Evolutionary conservation across 2,329 filamentous ascomycete genomes (phyloP).

Genomic region (Cladosporium oxysporum): DNA sequence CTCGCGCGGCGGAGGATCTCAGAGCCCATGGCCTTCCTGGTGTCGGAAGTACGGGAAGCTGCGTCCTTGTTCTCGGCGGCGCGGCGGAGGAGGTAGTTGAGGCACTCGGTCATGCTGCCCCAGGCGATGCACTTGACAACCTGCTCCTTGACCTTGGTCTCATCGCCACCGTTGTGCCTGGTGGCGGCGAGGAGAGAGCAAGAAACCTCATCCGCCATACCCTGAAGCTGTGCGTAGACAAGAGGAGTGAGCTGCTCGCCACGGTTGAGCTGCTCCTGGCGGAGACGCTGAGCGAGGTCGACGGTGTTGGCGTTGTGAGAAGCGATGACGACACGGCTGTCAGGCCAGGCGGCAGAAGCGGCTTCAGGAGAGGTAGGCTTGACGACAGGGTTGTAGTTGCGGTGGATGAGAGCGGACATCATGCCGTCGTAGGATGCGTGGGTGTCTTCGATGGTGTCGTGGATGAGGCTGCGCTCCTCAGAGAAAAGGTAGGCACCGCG

Average conservation of each 20-base stretch:
- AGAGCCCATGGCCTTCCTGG: conserved; percentile 51
- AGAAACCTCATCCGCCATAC: conserved; percentile 94
- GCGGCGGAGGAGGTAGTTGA: conserved; percentile 67
- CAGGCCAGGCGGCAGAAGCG: conserved; percentile 40
- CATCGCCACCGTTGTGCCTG: conserved; percentile 35
- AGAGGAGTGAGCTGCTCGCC: conserved; percentile 50
- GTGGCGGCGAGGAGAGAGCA: conserved; percentile 54
- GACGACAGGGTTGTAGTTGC: conserved; percentile 61
- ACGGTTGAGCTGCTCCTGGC: conserved; percentile 46
- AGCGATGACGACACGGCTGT: conserved; percentile 68
- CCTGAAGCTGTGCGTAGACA: conserved; percentile 78
- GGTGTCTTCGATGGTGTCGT: conserved; percentile 56
- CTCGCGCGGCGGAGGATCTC: conserved; percentile 46
- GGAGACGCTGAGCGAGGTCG: conserved; percentile 51
- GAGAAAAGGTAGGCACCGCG: conserved; percentile 58
- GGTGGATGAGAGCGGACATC: conserved; percentile 65
- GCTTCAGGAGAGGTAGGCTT: conserved; percentile 35
- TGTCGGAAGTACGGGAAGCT: conserved; percentile 55
- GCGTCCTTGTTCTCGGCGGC: conserved; percentile 66
- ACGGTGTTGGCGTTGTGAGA: conserved; percentile 81
- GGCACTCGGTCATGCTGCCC: conserved; percentile 68
- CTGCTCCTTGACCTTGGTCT: conserved; percentile 43
- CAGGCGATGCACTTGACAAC: conserved; percentile 60
- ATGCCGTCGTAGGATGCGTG: conserved; percentile 70
- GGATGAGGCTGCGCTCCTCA: conserved; percentile 54